phyloP scores from a whole-genome alignment of 306 rosid species.

The Pterocarpus santalinus region DNA sequence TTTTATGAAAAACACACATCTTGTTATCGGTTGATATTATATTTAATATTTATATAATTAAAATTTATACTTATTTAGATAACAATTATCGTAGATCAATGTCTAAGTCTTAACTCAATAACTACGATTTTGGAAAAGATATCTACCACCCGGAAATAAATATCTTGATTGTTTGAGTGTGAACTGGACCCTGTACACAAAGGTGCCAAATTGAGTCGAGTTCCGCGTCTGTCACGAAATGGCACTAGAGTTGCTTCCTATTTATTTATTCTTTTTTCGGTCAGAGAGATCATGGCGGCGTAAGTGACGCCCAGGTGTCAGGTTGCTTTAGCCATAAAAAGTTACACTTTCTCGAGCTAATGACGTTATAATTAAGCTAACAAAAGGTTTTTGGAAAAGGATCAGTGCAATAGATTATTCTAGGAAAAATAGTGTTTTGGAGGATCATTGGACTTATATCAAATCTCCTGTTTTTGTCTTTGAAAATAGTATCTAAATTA shows the following conservation, averaged over 20 bases:
- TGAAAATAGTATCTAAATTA: background rate
- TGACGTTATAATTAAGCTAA: conserved; percentile 5
- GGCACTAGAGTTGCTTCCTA: background rate
- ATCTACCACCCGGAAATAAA: background rate
- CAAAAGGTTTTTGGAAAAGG: background rate
- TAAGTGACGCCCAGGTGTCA: conserved; percentile 26
- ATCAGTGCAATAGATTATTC: background rate
- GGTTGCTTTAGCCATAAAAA: conserved; percentile 2
- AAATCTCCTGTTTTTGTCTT: background rate
- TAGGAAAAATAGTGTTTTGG: background rate
- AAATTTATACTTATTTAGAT: no score
- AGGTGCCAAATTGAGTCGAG: conserved; percentile 16
- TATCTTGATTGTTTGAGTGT: conserved; percentile 20
- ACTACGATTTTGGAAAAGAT: background rate
- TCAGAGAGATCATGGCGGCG: conserved; percentile 9
- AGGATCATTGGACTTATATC: background rate
- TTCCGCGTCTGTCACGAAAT: conserved; percentile 39
- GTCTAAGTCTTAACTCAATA: no score
- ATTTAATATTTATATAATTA: no score
- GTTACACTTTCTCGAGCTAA: background rate
- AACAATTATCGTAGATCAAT: no score
- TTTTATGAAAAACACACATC: no score
- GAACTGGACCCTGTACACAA: conserved; percentile 18
- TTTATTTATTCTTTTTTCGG: background rate
- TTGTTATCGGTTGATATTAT: no score